Conservation (phyloP, 169 alveolate genomes). For the Cryptosporidium canis region DNA sequence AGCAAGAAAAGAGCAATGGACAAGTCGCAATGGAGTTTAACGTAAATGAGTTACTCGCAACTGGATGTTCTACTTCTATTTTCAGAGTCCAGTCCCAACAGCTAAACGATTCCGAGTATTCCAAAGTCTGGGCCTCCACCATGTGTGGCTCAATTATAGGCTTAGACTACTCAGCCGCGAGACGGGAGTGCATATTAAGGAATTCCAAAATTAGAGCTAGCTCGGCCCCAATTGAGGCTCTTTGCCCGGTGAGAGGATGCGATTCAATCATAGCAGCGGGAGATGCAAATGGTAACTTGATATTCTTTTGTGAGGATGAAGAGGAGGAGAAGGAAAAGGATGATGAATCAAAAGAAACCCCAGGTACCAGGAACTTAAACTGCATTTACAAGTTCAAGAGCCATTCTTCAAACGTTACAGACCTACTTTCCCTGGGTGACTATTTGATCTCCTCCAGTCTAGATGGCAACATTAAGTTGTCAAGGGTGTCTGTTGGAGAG, state of each 20-base stretch:
- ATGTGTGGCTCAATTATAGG: slow-evolving; percentile 46
- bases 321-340: background rate
- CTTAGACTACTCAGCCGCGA: slow-evolving; percentile 8
- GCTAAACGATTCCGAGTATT: slow-evolving; percentile 40
- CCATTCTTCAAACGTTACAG: slow-evolving; percentile 40
- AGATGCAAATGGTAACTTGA: slow-evolving; percentile 39
- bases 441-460: slow-evolving; percentile 45
- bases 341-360: background rate
- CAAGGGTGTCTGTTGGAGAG: slow-evolving; percentile 19
- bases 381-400: background rate
- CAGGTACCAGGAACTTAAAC: background rate
- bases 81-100: slow-evolving; percentile 36
- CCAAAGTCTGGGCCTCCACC: slow-evolving; percentile 68
- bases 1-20: background rate
- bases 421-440: slow-evolving; percentile 39
- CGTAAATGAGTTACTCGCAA: background rate
- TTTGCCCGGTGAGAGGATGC: slow-evolving; percentile 25
- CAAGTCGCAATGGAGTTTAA: slow-evolving; percentile 34
- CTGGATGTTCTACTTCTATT: slow-evolving; percentile 22
- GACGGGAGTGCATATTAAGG: background rate
- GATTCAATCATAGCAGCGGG: slow-evolving; percentile 44
- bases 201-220: slow-evolving; percentile 3
- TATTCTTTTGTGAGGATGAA: slow-evolving; percentile 1
- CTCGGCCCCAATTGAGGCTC: slow-evolving; percentile 54
- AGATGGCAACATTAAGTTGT: slow-evolving; percentile 52